Evolutionary conservation across 2,329 filamentous ascomycete species (phyloP).

Genomic region (Aspergillus luchuensis): DNA sequence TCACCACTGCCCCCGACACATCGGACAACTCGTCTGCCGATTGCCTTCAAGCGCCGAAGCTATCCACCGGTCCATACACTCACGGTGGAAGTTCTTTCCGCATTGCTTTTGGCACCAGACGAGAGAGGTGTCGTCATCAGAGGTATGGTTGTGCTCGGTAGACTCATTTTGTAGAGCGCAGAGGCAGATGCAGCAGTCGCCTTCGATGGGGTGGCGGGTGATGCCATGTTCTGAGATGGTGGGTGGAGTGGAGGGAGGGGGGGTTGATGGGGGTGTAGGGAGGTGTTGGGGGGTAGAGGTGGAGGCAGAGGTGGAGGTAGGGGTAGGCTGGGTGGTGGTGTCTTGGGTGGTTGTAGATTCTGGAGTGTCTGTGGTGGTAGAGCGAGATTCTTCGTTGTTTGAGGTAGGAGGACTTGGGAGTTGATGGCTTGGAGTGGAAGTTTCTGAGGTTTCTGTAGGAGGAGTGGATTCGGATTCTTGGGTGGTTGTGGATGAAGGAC

Average conservation of each 20-base stretch:
- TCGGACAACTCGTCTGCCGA: not conserved
- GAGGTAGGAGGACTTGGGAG: not conserved
- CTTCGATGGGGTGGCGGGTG: not conserved
- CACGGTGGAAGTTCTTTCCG: conserved; percentile 3
- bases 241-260: not conserved
- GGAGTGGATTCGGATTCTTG: not conserved
- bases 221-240: not conserved
- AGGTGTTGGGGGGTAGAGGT: no score
- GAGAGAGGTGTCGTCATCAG: not conserved
- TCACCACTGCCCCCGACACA: not conserved
- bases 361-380: no score
- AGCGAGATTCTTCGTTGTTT: no score
- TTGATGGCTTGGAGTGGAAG: not conserved
- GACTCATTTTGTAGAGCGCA: not conserved
- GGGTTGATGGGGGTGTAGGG: not conserved
- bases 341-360: no score
- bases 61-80: conserved; percentile 2
- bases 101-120: not conserved
- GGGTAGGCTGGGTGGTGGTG: no score
- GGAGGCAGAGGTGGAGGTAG: no score
- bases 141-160: not conserved
- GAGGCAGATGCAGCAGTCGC: conserved; percentile 3
- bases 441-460: not conserved
- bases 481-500: not conserved
- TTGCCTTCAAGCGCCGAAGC: not conserved